phyloP scores from a whole-genome alignment of 257 asterid genomes.

The Anisodus tanguticus region DNA sequence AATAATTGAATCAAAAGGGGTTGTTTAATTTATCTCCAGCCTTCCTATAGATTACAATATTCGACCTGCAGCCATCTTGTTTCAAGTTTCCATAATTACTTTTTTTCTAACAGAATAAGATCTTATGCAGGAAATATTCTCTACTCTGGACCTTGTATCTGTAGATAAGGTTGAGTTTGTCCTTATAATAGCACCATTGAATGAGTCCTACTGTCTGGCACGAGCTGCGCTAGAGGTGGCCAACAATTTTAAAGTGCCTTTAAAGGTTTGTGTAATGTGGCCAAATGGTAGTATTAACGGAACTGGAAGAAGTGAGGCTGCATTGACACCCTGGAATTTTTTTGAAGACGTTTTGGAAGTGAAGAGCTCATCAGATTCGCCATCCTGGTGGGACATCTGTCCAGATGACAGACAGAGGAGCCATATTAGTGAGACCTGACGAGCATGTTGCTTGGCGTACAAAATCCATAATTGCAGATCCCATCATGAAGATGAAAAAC shows the following conservation, averaged over 20 bases:
- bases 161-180: conserved; percentile 63
- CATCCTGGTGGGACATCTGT: conserved; percentile 92
- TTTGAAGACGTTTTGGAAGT: conserved; percentile 65
- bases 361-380: conserved; percentile 44
- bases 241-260: conserved; percentile 48
- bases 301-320: conserved; percentile 44
- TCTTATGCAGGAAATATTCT: conserved; percentile 55
- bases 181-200: conserved; percentile 76
- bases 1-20: not conserved
- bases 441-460: conserved; percentile 89
- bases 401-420: conserved; percentile 67
- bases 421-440: conserved; percentile 92
- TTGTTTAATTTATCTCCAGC: not conserved
- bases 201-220: conserved; percentile 72
- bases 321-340: conserved; percentile 67
- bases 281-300: conserved; percentile 44
- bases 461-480: conserved; percentile 47
- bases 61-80: not conserved
- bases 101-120: conserved; percentile 1
- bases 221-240: conserved; percentile 71
- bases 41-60: not conserved
- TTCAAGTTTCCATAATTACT: not conserved
- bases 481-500: conserved; percentile 51
- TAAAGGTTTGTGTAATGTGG: conserved; percentile 79
- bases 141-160: conserved; percentile 80